A percentile compares a stretch with the other conserved stretches of the same genome.
Evolutionary conservation across 2,329 filamentous ascomycete genomes (phyloP).

Genomic region (Harringtonia aguacate): DNA sequence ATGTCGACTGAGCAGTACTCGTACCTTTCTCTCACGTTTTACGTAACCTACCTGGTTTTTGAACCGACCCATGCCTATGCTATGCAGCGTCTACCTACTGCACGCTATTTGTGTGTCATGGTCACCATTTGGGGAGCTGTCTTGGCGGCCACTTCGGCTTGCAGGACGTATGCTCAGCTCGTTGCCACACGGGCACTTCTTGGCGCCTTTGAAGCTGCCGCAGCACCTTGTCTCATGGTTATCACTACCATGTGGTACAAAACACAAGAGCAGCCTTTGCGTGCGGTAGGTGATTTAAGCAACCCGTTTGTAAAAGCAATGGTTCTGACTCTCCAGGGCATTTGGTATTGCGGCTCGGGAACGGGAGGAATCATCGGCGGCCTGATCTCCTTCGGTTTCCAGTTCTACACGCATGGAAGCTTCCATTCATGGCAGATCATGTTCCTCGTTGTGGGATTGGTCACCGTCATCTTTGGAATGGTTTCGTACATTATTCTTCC

Average conservation of each 20-base stretch:
- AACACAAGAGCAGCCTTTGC: constrained; percentile 35
- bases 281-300: constrained; percentile 44
- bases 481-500: constrained; percentile 13
- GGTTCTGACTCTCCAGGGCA: too few species aligned
- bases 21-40: constrained; percentile 18
- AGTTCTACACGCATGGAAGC: constrained; percentile 2
- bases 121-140: constrained; percentile 48
- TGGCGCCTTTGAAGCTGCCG: constrained; percentile 49
- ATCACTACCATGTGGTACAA: constrained; percentile 50
- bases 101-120: constrained; percentile 50
- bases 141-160: constrained; percentile 41
- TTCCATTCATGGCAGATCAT: constrained; percentile 27
- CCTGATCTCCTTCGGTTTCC: constrained; percentile 25
- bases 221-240: constrained; percentile 48
- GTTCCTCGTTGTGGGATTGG: constrained; percentile 18
- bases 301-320: too few species aligned
- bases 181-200: constrained; percentile 46
- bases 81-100: constrained; percentile 28
- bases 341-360: constrained; percentile 31
- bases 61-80: neutral
- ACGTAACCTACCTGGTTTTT: constrained; percentile 19
- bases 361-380: constrained; percentile 27
- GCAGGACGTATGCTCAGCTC: constrained; percentile 39
- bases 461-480: constrained; percentile 18
- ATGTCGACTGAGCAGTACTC: constrained; percentile 17